A percentile compares a stretch with the other conserved stretches of the same genome.
Evolutionary conservation across 1,284 basidiomycete species (phyloP).

Genomic region (Butyriboletus appendiculatus): DNA sequence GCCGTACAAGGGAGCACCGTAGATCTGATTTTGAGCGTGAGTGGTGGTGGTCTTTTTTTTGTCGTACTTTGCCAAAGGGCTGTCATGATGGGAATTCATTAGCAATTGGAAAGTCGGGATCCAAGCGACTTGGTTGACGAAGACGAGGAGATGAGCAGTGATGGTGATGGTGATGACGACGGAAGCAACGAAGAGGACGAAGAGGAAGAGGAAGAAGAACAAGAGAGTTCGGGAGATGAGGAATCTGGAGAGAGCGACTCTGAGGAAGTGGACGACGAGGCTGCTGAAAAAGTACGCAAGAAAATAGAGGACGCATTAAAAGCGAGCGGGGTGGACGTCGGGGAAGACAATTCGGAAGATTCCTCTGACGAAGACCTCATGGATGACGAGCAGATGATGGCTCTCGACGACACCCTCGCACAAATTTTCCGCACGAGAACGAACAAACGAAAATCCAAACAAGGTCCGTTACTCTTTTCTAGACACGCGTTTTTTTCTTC

Average conservation of each 20-base stretch:
- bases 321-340: slow-evolving; percentile 67
- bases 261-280: slow-evolving; percentile 49
- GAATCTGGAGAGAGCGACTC: slow-evolving; percentile 36
- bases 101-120: slow-evolving; percentile 82
- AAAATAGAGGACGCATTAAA: slow-evolving; percentile 81
- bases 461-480: slow-evolving; percentile 47
- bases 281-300: slow-evolving; percentile 70
- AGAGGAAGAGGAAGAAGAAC: slow-evolving; percentile 44
- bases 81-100: slow-evolving; percentile 8
- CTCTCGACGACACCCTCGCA: slow-evolving; percentile 91
- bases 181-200: slow-evolving; percentile 42
- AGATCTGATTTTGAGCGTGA: slow-evolving; percentile 81
- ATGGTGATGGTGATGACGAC: slow-evolving; percentile 41
- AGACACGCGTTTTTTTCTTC: not conserved
- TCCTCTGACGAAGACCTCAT: slow-evolving; percentile 65
- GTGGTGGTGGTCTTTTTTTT: slow-evolving; percentile 35
- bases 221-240: slow-evolving; percentile 38
- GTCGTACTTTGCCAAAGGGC: not conserved
- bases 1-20: slow-evolving; percentile 76
- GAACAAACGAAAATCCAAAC: slow-evolving; percentile 61
- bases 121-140: slow-evolving; percentile 57
- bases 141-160: slow-evolving; percentile 38
- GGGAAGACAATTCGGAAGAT: slow-evolving; percentile 44
- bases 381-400: slow-evolving; percentile 98
- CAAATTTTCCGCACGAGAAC: slow-evolving; percentile 80